Evolutionary conservation across 129 eudicot species (phyloP).

Genomic region (Centaurea solstitialis): DNA sequence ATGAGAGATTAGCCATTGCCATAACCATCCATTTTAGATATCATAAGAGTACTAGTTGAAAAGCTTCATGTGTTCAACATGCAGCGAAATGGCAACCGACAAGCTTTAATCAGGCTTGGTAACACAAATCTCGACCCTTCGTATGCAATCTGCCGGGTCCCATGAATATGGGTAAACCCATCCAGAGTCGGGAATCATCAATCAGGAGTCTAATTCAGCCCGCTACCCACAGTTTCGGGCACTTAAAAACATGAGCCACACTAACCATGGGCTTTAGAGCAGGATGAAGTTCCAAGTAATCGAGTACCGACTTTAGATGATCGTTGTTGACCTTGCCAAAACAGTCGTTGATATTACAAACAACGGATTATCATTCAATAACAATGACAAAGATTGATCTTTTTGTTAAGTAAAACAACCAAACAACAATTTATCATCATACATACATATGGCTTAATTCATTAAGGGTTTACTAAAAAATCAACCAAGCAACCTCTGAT

Average conservation of each 20-base stretch:
- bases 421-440: too few relatives aligned
- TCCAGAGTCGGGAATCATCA: slow-evolving; percentile 83
- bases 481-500: too few relatives aligned
- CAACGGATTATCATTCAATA: too few relatives aligned
- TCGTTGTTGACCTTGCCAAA: slow-evolving; percentile 61
- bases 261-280: slow-evolving; percentile 80
- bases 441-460: too few relatives aligned
- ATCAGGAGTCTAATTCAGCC: slow-evolving; percentile 89
- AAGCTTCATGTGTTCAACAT: slow-evolving; percentile 77
- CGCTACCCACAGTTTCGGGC: slow-evolving; percentile 85
- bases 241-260: slow-evolving; percentile 68
- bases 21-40: slow-evolving; percentile 36
- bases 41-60: slow-evolving; percentile 69
- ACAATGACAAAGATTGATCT: too few relatives aligned
- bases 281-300: slow-evolving; percentile 79
- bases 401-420: too few relatives aligned
- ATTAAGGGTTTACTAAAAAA: too few relatives aligned
- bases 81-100: slow-evolving; percentile 70
- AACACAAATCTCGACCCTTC: slow-evolving; percentile 80
- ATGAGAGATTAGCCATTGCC: too few relatives aligned
- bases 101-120: slow-evolving; percentile 64
- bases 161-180: slow-evolving; percentile 87
- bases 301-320: slow-evolving; percentile 77
- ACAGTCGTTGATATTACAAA: slow-evolving; percentile 75
- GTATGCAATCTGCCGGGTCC: slow-evolving; percentile 81